Evolutionary conservation across 2,329 filamentous ascomycete species (phyloP).

Genomic region (Tolypocladium pustulatum): DNA sequence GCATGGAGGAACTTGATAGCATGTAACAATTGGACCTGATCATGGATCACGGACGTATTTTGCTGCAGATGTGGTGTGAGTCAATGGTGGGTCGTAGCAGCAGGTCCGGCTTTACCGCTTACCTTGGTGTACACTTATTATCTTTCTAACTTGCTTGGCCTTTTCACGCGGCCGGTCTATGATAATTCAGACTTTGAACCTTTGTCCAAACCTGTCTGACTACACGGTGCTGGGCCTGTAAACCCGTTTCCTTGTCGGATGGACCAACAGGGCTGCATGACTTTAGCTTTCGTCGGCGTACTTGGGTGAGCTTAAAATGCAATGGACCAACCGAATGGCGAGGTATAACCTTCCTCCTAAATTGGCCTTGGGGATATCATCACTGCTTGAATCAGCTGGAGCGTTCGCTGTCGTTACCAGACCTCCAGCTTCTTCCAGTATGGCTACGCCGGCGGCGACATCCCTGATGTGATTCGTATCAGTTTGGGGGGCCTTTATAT

Average conservation of each 20-base stretch:
- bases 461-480: slow-evolving; percentile 37
- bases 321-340: slow-evolving; percentile 40
- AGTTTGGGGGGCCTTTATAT: neutral
- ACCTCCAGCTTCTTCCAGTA: slow-evolving; percentile 64
- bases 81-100: neutral
- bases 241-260: neutral
- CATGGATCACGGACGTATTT: neutral
- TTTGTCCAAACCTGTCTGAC: neutral
- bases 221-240: neutral
- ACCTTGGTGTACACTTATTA: neutral
- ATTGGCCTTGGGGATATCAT: slow-evolving; percentile 45
- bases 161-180: neutral
- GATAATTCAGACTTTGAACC: neutral
- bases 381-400: slow-evolving; percentile 44
- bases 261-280: slow-evolving; percentile 44
- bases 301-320: neutral
- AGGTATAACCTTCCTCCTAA: slow-evolving; percentile 62
- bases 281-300: neutral
- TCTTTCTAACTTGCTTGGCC: neutral
- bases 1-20: slow-evolving; percentile 57
- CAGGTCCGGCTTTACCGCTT: neutral
- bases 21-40: slow-evolving; percentile 4
- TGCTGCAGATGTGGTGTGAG: neutral
- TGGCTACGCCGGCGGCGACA: slow-evolving; percentile 64
- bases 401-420: slow-evolving; percentile 66